phyloP scores from a whole-genome alignment of 2,329 filamentous ascomycete species.

The Chlorencoelia australis region DNA sequence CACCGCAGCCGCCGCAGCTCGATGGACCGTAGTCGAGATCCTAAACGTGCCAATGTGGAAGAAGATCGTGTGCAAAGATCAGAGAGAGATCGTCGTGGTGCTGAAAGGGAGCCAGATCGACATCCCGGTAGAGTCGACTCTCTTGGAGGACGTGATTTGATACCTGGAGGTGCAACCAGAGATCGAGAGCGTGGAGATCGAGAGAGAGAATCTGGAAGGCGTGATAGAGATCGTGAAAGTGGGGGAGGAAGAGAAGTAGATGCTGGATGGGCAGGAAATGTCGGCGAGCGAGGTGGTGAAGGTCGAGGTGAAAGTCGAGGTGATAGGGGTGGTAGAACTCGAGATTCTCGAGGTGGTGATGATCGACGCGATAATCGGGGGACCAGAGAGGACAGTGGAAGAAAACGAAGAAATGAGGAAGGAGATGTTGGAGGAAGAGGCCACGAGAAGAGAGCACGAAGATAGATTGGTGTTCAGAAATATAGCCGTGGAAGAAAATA shows the following conservation, averaged over 20 bases:
- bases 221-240: conserved; percentile 1
- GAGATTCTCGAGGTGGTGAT: conserved; percentile 9
- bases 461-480: too few relatives aligned
- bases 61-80: conserved; percentile 19
- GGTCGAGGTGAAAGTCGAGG: conserved; percentile 13
- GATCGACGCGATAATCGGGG: conserved; percentile 14
- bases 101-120: conserved; percentile 13
- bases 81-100: conserved; percentile 23
- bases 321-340: conserved; percentile 11
- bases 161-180: conserved; percentile 1
- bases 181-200: background rate
- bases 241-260: conserved; percentile 12
- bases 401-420: conserved; percentile 25
- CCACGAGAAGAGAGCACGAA: conserved; percentile 25
- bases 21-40: conserved; percentile 22
- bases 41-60: conserved; percentile 19
- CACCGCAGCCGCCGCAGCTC: conserved; percentile 25
- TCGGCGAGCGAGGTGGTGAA: conserved; percentile 10
- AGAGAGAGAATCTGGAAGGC: conserved; percentile 6
- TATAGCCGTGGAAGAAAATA: too few relatives aligned
- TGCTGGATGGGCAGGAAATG: too few relatives aligned
- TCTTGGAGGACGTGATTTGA: conserved; percentile 3
- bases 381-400: conserved; percentile 14
- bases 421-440: conserved; percentile 22
- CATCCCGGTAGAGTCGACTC: conserved; percentile 4